Base-by-base conservation (phyloP, 371 early-diverging fungal genomes). In the Rhizopus sp. region DNA sequence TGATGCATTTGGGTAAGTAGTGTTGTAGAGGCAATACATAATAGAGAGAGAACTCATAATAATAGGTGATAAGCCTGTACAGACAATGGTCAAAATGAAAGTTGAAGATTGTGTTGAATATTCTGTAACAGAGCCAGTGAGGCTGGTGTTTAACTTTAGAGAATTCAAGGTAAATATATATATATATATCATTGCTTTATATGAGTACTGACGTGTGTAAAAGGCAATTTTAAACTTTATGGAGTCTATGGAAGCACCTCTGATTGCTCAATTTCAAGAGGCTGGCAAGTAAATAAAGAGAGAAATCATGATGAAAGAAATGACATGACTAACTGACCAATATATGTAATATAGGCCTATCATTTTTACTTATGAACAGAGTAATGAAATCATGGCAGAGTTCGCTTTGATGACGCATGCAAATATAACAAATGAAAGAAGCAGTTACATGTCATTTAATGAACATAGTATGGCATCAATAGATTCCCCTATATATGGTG, bases 81-180 rank as follows among this genome's bases (percentile, higher is more conserved):
- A 39, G 38, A 40, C 50, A 9, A 15, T 30, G n/a, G 55, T 51
- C 23, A 50, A 40, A 7, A 46, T 59, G 4, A n/a, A 31, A 12
- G 16, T 29, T 5, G 6, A 5, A 1, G 32, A 30, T 44, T 64
- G 50, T 17, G 34, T 16, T 9, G 50, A 30, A 15, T 59, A 59
- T 34, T 31, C 29, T 9, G 41, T 55, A 3, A 39, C 17, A 7
- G 35, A 12, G 7, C 23, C 16, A 23, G 50, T 54, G 10, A 59
- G 40, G 12, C 12, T 64, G 2, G 50, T 64, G 5, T 38, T 50
- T 10, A 64, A 64, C 30, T 37, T 59, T 0, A 59, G 51, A 46
- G 64, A 64, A 23, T 64, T 64, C 30, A 59, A 55, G 30, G 53
- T 53, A 42, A 39, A 46, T 8, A 29, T 46, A 31, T 23, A 12